phyloP scores from a whole-genome alignment of 768 basidiomycete genomes.

The Mycena epipterygia region DNA sequence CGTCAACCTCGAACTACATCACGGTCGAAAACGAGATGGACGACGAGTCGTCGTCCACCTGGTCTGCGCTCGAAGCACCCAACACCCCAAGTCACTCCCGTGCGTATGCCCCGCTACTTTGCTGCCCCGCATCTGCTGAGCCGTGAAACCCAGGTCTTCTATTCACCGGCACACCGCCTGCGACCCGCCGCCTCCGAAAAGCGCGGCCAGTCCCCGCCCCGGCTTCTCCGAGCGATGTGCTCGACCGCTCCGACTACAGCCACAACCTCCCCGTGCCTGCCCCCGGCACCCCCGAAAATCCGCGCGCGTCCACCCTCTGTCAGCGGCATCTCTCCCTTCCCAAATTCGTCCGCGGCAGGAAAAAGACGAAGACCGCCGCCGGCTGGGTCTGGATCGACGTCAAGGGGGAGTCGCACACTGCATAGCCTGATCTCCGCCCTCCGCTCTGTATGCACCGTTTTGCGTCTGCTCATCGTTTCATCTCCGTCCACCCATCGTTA shows the following conservation, averaged over 20 bases:
- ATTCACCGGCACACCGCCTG: slow-evolving; percentile 6
- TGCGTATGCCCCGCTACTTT: not conserved
- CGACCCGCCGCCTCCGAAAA: slow-evolving; percentile 24
- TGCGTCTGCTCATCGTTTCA: no score
- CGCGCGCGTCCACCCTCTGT: not conserved
- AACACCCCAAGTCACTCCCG: slow-evolving; percentile 32
- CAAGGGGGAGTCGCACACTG: not conserved
- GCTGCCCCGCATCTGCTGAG: not conserved
- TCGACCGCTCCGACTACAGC: slow-evolving; percentile 27
- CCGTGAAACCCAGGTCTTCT: slow-evolving; percentile 7
- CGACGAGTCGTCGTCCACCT: slow-evolving; percentile 15
- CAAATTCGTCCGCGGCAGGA: slow-evolving; percentile 22
- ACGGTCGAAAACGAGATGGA: slow-evolving; percentile 29
- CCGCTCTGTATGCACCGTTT: not conserved
- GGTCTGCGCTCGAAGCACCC: slow-evolving; percentile 34
- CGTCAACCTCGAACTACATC: slow-evolving; percentile 29
- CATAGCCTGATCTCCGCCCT: not conserved
- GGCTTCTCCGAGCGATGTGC: slow-evolving; percentile 31
- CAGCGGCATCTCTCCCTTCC: slow-evolving; percentile 17
- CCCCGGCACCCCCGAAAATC: not conserved
- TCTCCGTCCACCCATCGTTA: not conserved
- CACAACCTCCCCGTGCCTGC: slow-evolving; percentile 4
- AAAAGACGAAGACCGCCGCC: not conserved
- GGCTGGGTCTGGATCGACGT: slow-evolving; percentile 35
- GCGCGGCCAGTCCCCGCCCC: slow-evolving; percentile 11